A percentile compares a stretch with the other conserved stretches of the same genome.
These are phyloP conservation scores for Podaxis carcinomalis DNA, from an alignment of 768 basidiomycete genomes.

Conservation along the genomic window DNA sequence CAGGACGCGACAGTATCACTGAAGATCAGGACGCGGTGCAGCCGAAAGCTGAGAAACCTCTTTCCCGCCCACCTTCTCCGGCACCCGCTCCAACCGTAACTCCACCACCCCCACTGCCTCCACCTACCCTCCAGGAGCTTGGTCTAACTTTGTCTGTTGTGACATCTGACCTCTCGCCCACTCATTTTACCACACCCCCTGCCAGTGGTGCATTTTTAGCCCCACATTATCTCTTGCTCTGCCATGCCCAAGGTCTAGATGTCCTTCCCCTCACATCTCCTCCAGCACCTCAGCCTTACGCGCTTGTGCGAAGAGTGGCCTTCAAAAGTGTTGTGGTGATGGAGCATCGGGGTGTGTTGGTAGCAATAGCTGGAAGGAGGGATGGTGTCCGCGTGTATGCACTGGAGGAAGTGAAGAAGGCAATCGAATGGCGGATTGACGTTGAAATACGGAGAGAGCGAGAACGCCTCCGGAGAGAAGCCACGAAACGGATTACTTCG, in stretches of 20 bases:
- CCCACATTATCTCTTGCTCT: slow-evolving; percentile 79
- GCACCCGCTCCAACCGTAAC: slow-evolving; percentile 45
- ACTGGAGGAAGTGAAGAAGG: slow-evolving; percentile 80
- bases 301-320: slow-evolving; percentile 73
- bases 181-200: slow-evolving; percentile 76
- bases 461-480: slow-evolving; percentile 66
- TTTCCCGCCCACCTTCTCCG: slow-evolving; percentile 57
- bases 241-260: slow-evolving; percentile 83
- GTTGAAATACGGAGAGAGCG: slow-evolving; percentile 72
- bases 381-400: slow-evolving; percentile 89
- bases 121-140: slow-evolving; percentile 71
- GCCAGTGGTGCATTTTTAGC: slow-evolving; percentile 74
- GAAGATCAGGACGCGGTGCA: slow-evolving; percentile 11
- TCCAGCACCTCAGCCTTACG: slow-evolving; percentile 72
- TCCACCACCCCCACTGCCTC: slow-evolving; percentile 67
- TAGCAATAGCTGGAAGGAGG: slow-evolving; percentile 82
- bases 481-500: slow-evolving; percentile 45
- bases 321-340: slow-evolving; percentile 90
- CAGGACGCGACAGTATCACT: slow-evolving; percentile 15
- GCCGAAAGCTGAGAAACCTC: slow-evolving; percentile 30
- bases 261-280: slow-evolving; percentile 77
- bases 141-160: slow-evolving; percentile 68
- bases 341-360: slow-evolving; percentile 89
- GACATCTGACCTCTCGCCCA: slow-evolving; percentile 65
- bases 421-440: slow-evolving; percentile 85